These are phyloP conservation scores for Thalassiosira mediterranea DNA, from an alignment of 352 stramenopile genomes.

Conservation along the genomic window DNA sequence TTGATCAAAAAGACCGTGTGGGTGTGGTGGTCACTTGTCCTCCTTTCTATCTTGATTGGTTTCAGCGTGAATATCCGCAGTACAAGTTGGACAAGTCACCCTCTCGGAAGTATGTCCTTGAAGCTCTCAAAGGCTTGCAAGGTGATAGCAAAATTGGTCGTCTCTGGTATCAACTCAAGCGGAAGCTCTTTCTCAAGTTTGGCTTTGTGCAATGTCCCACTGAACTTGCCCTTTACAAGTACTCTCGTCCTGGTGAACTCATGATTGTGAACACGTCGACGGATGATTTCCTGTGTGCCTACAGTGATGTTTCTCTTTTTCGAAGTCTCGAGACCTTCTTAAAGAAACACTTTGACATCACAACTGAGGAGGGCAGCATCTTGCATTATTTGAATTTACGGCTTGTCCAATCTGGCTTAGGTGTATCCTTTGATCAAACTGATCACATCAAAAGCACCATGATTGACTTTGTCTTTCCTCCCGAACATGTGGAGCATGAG, in stretches of 20 bases:
- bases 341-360: conserved; percentile 23
- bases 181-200: conserved; percentile 17
- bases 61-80: conserved; percentile 15
- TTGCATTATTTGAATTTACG: conserved; percentile 36
- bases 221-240: conserved; percentile 19
- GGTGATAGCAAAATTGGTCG: conserved; percentile 21
- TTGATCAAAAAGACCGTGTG: not conserved
- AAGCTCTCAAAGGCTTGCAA: conserved; percentile 30
- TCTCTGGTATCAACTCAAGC: conserved; percentile 21
- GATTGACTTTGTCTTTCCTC: conserved; percentile 10
- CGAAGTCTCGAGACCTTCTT: not conserved
- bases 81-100: conserved; percentile 14
- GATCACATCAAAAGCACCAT: conserved; percentile 37
- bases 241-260: not conserved
- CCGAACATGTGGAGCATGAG: not conserved
- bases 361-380: not conserved
- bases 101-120: conserved; percentile 9
- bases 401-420: conserved; percentile 15
- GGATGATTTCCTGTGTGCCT: conserved; percentile 43
- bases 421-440: conserved; percentile 31
- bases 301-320: conserved; percentile 13
- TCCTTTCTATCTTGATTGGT: conserved; percentile 23
- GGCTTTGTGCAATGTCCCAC: conserved; percentile 4
- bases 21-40: conserved; percentile 1
- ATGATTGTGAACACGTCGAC: conserved; percentile 40